Base-by-base conservation (phyloP, 2,329 filamentous ascomycete species). In the Aspergillus novoparasiticus region DNA sequence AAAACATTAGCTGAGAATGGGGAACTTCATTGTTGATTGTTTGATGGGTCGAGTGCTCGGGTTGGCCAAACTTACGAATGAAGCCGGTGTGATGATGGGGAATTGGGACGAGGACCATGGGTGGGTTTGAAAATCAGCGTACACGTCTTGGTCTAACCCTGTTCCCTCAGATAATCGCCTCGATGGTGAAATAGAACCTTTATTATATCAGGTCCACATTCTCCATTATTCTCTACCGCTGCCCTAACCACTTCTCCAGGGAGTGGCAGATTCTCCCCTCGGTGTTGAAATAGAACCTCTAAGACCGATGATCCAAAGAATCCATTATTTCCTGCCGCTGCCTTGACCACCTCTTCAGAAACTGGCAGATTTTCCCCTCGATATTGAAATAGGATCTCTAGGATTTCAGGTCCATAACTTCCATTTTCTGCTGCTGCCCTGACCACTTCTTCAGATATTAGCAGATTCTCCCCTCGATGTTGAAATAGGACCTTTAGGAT, bases 161-260 rank as follows among this genome's bases (percentile, higher is more conserved):
- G 30, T 1, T 32, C 30, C 30, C 30, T 32, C 9, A 11, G 2
- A 32, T 11, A 32, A 32, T 36, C 2, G 4, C 4, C 34, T 14
- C 34, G 34, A 0, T 36, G 12, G 0, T 1, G 1, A 36, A 8
- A 14, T 36, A 36, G 12, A 3, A 36, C 4, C 32, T 12, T 1
- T 14, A 36, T 1, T 0, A 36, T 36, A 0, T 36, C 12, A 36
- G 34, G 12, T 14, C 12, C 12, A 14, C 0, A 36, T 0, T 32
- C 2, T 32, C 9, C 32, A 4, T 12, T 32, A 32, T 32, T 12
- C 32, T 10, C 10, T 32, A 1, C 45, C 2, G 45, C 45, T 26
- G 23, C n/a, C 19, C 0, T 48, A 8, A 48, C 16, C n/a, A 46
- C 26, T 0, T 46, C 41, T 14, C 48, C 41, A 21, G 28, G 14